Evolutionary conservation across 768 basidiomycete species (phyloP), one percentile per base, ranked within the genome.

Genomic region (Sarcomyxa edulis): DNA sequence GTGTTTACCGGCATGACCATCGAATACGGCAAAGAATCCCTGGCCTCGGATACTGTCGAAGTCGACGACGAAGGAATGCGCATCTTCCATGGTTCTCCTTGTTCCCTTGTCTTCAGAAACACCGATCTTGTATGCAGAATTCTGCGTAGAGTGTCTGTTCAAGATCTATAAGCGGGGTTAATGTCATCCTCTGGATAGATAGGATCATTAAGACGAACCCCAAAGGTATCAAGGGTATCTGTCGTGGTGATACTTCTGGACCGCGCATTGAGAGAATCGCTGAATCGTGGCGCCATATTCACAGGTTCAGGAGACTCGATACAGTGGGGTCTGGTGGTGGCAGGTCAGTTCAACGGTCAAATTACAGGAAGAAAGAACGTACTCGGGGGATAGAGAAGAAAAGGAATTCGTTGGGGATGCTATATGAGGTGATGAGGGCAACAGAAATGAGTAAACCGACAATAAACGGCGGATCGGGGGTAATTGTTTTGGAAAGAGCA

Each of bases 1-100:
- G 52, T 97, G 90, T 59, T 95, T 98, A 12, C 96, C 96, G 1
- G 96, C 96, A 58, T 99, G 96, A 3, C 96, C 96, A 51, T 99
- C 96, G 52, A 98, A 99, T 31, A 99, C 81, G 5, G 95, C 95
- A 58, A 95, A 98, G 70, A 96, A 98, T 6, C 94, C 96, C 58
- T 99, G 96, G 1, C 96, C 96, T 30, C 84, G 78, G 14, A 98
- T 71, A 24, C 81, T 78, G 25, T 81, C 92, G 58, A 88, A 99
- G 57, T 98, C 94, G 45, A 94, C 86, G 42, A 98, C 81, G 53
- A 97, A 96, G 16, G 92, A 91, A 59, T 98, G 93, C 6, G 91
- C 80, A 58, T 98, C 96, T 62, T 98, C 96, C 96, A 98, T 98
- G 35, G 85, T 89, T 47, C 95, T 71, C 45, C 96, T 71, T 39